These are phyloP conservation scores for Chrysoporthe deuterocubensis DNA, from an alignment of 2,329 filamentous ascomycete genomes.

Conservation along the genomic window DNA sequence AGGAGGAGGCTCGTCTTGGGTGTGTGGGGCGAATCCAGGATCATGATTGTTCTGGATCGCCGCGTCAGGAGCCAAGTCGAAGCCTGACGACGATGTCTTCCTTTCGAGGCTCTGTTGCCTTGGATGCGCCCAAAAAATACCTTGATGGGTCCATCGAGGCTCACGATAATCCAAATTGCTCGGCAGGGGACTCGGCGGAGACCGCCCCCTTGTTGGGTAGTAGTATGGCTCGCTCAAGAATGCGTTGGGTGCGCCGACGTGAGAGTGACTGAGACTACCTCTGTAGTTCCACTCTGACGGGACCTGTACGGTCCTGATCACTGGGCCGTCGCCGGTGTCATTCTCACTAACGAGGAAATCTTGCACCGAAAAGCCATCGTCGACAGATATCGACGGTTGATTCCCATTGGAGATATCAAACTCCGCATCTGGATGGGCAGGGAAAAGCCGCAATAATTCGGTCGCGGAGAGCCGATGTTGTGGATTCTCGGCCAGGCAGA, in stretches of 20 bases:
- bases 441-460: slow-evolving; percentile 72
- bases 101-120: slow-evolving; percentile 16
- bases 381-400: slow-evolving; percentile 43
- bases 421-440: slow-evolving; percentile 42
- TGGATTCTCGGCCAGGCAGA: slow-evolving; percentile 77
- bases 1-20: not conserved
- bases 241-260: slow-evolving; percentile 41
- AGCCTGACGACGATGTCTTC: slow-evolving; percentile 43
- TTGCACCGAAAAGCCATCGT: slow-evolving; percentile 45
- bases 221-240: slow-evolving; percentile 48
- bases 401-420: slow-evolving; percentile 34
- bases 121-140: slow-evolving; percentile 33
- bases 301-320: slow-evolving; percentile 47
- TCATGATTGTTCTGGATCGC: not conserved
- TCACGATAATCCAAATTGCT: slow-evolving; percentile 47
- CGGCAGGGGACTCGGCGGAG: slow-evolving; percentile 56
- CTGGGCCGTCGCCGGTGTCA: slow-evolving; percentile 39
- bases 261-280: slow-evolving; percentile 39
- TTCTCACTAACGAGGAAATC: slow-evolving; percentile 45
- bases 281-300: slow-evolving; percentile 50
- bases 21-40: not conserved
- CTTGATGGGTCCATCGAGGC: slow-evolving; percentile 35
- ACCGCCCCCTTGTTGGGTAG: slow-evolving; percentile 56
- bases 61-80: slow-evolving; percentile 42
- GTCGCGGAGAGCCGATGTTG: slow-evolving; percentile 74